Evolutionary conservation across 768 basidiomycete species (phyloP).

Genomic region (Pulveroboletus sp.): DNA sequence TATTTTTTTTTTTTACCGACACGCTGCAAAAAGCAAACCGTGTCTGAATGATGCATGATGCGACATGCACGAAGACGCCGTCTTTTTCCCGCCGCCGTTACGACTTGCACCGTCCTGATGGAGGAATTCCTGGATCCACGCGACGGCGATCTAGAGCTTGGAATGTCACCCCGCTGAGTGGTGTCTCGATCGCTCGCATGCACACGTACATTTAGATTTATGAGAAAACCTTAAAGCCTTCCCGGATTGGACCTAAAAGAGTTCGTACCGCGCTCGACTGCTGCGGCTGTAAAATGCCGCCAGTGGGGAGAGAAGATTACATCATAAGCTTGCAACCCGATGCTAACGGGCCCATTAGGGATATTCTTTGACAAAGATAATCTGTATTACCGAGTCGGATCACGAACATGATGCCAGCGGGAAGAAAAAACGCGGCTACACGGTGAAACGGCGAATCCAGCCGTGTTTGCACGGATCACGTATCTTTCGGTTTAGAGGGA

Average conservation of each 20-base stretch:
- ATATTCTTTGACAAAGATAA: too few species aligned
- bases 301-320: too few species aligned
- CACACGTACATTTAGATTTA: neutral
- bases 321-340: too few species aligned
- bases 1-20: constrained; percentile 8
- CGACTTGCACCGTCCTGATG: too few species aligned
- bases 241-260: too few species aligned
- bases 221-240: too few species aligned
- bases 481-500: neutral
- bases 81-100: constrained; percentile 4
- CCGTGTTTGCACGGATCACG: neutral
- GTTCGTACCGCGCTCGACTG: too few species aligned
- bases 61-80: neutral
- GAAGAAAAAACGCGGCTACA: constrained; percentile 2
- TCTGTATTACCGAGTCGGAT: constrained; percentile 8
- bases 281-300: too few species aligned
- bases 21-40: constrained; percentile 1
- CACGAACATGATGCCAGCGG: constrained; percentile 2
- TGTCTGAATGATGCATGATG: too few species aligned
- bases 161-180: neutral
- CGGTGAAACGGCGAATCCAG: constrained; percentile 1
- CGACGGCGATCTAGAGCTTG: neutral
- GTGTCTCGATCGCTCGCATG: neutral
- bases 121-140: too few species aligned
- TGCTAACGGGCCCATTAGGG: too few species aligned